These are phyloP conservation scores for Toxicodendron radicans DNA, from an alignment of 345 rosid species.

Conservation along the genomic window DNA sequence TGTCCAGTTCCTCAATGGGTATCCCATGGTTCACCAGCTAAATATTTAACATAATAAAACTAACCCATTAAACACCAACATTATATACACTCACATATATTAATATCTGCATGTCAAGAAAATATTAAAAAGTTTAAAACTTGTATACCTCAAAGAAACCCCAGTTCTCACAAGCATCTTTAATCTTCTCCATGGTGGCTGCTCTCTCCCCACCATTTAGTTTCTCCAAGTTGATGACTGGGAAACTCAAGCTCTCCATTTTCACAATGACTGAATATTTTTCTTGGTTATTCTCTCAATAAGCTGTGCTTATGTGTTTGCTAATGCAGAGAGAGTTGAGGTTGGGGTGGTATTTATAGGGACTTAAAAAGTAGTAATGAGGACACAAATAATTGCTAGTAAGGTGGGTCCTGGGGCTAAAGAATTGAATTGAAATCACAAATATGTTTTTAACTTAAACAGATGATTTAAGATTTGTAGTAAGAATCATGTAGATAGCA, in stretches of 20 bases:
- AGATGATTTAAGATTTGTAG: too few relatives aligned
- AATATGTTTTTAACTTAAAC: background rate
- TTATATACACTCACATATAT: background rate
- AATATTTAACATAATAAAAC: background rate
- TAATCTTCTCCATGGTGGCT: conserved; percentile 62
- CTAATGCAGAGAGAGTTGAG: conserved; percentile 10
- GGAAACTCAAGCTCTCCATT: conserved; percentile 68
- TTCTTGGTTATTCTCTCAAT: background rate
- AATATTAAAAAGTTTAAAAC: background rate
- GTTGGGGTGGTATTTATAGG: conserved; percentile 31
- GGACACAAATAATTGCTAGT: background rate
- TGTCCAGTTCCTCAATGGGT: conserved; percentile 63
- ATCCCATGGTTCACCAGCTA: conserved; percentile 86
- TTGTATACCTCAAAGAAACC: conserved; percentile 87
- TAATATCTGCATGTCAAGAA: background rate
- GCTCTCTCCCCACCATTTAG: conserved; percentile 67
- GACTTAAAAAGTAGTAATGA: background rate
- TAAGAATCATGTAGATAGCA: background rate
- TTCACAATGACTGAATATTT: background rate
- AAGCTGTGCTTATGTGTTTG: background rate
- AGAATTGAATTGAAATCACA: too few relatives aligned
- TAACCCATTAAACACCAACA: background rate
- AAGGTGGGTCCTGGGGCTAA: conserved; percentile 13
- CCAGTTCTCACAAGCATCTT: conserved; percentile 98
- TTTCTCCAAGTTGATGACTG: conserved; percentile 66